These are phyloP conservation scores for Talaromyces marneffei DNA, from an alignment of 2,329 filamentous ascomycete genomes.

Conservation along the genomic window DNA sequence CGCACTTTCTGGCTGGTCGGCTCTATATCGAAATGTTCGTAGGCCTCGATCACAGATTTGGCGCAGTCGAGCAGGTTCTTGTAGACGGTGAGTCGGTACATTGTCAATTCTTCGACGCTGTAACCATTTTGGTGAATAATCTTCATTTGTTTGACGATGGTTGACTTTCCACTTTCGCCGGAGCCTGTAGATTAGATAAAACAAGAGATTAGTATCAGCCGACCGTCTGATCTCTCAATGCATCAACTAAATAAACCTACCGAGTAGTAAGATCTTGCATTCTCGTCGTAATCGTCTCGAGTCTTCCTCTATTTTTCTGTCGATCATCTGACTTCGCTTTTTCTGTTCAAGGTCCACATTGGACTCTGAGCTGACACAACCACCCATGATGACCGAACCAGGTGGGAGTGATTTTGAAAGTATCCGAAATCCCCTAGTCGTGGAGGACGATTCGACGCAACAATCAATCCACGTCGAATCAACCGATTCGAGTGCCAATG, in stretches of 20 bases:
- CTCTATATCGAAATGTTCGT: conserved; percentile 85
- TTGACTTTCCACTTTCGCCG: conserved; percentile 97
- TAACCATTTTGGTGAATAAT: conserved; percentile 99
- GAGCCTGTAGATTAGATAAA: conserved; percentile 58
- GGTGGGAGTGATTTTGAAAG: neutral
- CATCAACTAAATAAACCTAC: conserved; percentile 49
- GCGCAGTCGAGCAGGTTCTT: conserved; percentile 97
- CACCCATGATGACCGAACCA: conserved; percentile 61
- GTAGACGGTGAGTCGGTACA: conserved; percentile 94
- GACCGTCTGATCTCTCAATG: neutral
- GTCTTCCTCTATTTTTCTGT: conserved; percentile 89
- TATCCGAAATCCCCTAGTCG: neutral
- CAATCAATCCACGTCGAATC: neutral
- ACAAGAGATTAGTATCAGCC: neutral
- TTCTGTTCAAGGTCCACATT: conserved; percentile 80
- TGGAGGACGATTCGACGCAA: neutral
- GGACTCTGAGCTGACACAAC: conserved; percentile 82
- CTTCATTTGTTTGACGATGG: conserved; percentile 99
- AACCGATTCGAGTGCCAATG: neutral
- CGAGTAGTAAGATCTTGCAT: conserved; percentile 96
- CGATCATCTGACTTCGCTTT: conserved; percentile 94
- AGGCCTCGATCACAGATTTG: conserved; percentile 84
- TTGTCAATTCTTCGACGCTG: conserved; percentile 82
- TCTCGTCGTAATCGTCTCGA: conserved; percentile 86
- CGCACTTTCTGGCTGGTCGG: conserved; percentile 66